Base-by-base conservation (phyloP, 2,329 filamentous ascomycete genomes). In the Botryotinia narcissicola region DNA sequence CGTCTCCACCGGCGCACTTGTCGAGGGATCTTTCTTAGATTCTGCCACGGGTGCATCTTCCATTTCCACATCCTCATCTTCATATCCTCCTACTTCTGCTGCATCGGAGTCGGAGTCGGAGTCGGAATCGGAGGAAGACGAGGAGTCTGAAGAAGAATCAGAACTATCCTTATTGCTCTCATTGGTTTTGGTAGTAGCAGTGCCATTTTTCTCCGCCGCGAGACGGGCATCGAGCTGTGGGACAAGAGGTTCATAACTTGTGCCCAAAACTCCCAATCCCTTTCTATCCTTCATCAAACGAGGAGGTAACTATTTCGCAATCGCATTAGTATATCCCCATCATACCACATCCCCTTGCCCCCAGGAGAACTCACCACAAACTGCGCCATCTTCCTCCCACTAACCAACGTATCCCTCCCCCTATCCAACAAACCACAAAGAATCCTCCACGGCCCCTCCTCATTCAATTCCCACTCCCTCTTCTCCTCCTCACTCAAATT, bases 341-440 rank as follows among this genome's bases (percentile, higher is more conserved):
- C 22, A 12, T 18, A 18, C 3, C 42, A 42, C 12, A 40, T 37
- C 32, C n/a, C 32, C 12, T 46, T 48, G 22, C 46, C 4, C 25
- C n/a, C 1, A 59, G 1, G 51, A 12, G 46, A 70, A 76, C 78
- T 75, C 66, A 79, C 78, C 62, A 80, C 75, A 37, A 76, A 76
- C 46, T 68, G 68, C 35, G 76, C 76, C 67, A 75, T 73, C 70
- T 68, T 59, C 25, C 73, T 75, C 35, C 75, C 77, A 66, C 69
- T 70, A 35, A 40, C 59, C 29, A 79, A 62, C 5, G 75, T 71
- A 48, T 78, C 75, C 61, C 75, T 73, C 16, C 75, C 73, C 12
- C 77, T 62, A 75, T 80, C 76, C 74, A 79, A 71, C 73, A 78
- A 75, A 0, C 74, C 77, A 63, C 75, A 77, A n/a, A 80, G 73